A percentile compares a stretch with the other conserved stretches of the same genome.
Evolutionary conservation across 768 basidiomycete genomes (phyloP).

Genomic region (Mycena chlorophos): DNA sequence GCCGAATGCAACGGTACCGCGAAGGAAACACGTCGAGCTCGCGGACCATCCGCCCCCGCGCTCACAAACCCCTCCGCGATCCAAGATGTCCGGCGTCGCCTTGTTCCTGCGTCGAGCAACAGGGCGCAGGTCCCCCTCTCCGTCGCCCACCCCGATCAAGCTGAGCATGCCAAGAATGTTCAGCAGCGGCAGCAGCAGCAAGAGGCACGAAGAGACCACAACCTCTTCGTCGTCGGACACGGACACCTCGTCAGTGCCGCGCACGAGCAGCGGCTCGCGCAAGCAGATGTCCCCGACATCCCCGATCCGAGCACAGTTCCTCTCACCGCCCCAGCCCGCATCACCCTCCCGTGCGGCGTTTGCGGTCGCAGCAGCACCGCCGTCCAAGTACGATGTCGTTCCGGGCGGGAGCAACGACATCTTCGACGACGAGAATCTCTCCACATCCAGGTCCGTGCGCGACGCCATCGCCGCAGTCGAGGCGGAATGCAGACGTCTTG

Average conservation of each 20-base stretch:
- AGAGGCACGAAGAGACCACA: constrained; percentile 33
- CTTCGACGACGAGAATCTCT: constrained; percentile 55
- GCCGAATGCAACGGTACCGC: constrained; percentile 19
- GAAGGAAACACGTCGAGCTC: constrained; percentile 24
- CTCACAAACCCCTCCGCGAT: constrained; percentile 16
- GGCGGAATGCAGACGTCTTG: constrained; percentile 59
- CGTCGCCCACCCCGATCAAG: constrained; percentile 27
- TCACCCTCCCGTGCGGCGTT: constrained; percentile 27
- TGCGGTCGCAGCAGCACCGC: constrained; percentile 26
- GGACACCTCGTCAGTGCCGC: constrained; percentile 25
- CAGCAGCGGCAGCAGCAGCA: too few relatives aligned
- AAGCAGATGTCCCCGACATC: constrained; percentile 3
- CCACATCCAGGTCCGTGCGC: constrained; percentile 57
- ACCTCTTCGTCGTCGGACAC: constrained; percentile 31
- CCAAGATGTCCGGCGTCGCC: constrained; percentile 32
- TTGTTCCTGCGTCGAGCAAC: constrained; percentile 43
- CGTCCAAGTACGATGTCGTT: constrained; percentile 23
- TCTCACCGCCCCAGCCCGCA: neutral
- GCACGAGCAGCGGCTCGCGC: constrained; percentile 12
- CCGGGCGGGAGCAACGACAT: constrained; percentile 33
- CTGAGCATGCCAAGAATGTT: constrained; percentile 34
- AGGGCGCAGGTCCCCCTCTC: constrained; percentile 29
- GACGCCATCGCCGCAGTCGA: constrained; percentile 63
- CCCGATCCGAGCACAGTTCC: constrained; percentile 11
- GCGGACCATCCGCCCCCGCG: constrained; percentile 7